Percentiles rank a stretch among this genome's conserved stretches.
These are phyloP conservation scores for Golubevia sp. DNA, from an alignment of 1,284 basidiomycete species.

Conservation along the genomic window DNA sequence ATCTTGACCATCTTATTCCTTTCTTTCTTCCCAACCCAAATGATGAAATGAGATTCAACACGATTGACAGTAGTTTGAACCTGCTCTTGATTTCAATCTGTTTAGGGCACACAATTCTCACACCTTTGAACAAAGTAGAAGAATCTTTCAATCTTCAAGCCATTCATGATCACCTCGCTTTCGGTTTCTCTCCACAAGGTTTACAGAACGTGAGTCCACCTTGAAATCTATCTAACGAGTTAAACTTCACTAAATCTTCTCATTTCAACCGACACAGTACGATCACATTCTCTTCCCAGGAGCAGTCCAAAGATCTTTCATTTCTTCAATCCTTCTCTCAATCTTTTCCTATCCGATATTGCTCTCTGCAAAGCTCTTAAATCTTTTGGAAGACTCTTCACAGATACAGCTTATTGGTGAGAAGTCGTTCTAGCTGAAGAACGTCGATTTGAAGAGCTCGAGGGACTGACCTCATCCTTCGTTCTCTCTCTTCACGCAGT, in stretches of 20 bases:
- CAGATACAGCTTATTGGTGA: slow-evolving; percentile 71
- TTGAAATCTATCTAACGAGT: too few species aligned
- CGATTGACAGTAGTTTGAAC: too few species aligned
- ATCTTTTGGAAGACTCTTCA: slow-evolving; percentile 67
- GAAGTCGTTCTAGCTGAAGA: slow-evolving; percentile 34
- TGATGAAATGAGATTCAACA: too few species aligned
- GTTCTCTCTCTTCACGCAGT: slow-evolving; percentile 64
- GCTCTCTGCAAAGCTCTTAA: slow-evolving; percentile 59
- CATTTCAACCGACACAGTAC: slow-evolving; percentile 69
- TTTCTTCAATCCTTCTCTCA: slow-evolving; percentile 67
- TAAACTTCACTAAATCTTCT: too few species aligned
- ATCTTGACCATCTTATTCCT: too few species aligned
- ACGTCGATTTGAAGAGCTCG: background rate
- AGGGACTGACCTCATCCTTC: slow-evolving; percentile 6
- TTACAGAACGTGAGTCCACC: slow-evolving; percentile 69
- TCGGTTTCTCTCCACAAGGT: slow-evolving; percentile 67
- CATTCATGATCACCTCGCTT: slow-evolving; percentile 81
- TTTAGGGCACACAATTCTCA: slow-evolving; percentile 73
- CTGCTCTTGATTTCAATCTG: slow-evolving; percentile 68
- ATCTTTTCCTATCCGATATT: slow-evolving; percentile 43
- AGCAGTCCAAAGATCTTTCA: slow-evolving; percentile 83
- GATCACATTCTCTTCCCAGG: slow-evolving; percentile 90
- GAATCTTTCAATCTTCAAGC: slow-evolving; percentile 96
- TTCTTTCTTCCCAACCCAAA: too few species aligned
- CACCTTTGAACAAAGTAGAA: slow-evolving; percentile 94